Evolutionary conservation across 2,329 filamentous ascomycete species (phyloP), one percentile per base, ranked within the genome.

Genomic region (Shiraia sp.): DNA sequence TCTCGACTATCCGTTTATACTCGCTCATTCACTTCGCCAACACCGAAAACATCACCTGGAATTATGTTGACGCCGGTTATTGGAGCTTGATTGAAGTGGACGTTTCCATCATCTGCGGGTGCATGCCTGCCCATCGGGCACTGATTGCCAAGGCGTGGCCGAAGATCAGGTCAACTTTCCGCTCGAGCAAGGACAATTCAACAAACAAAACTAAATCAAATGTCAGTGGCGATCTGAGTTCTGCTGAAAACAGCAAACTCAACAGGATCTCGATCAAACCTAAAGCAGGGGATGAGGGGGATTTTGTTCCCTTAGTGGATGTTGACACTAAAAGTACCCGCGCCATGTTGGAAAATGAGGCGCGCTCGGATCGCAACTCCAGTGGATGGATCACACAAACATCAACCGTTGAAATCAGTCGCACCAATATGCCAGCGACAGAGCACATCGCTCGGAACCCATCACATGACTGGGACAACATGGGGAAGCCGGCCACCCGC

Each of bases 11-110:
- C 15, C 53, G 72, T 3, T 47, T 75, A 3, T 59, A 65, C 7
- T 68, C 69, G 2, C 59, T 75, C 12, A 62, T 74, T 23, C 49
- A 65, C 26, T 75, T 75, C 44, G 66, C 69, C 12, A 70, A 61
- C 22, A 70, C 72, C 2, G 27, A 60, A 3, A 74, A 75, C 49
- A 47, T 71, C 31, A 59, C 55, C 2, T 70, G 66, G 63, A 68
- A 71, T 40, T 71, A 72, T 45, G 61, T 66, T 4, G 63, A 66
- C 6, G 65, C 70, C 6, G 57, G 63, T 4, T 68, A 68, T 41
- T 75, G 72, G 72, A 69, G 63, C 37, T 51, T 68, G 5, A 53
- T 73, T 9, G 72, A 75, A 51, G 59, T 55, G 4, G 45, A 58
- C 15, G 44, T 60, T 3, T 47, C 42, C 1, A 53, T 71, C 23